Base-by-base conservation (phyloP, 177 flowering plant species). In the Vitis hybrid region DNA sequence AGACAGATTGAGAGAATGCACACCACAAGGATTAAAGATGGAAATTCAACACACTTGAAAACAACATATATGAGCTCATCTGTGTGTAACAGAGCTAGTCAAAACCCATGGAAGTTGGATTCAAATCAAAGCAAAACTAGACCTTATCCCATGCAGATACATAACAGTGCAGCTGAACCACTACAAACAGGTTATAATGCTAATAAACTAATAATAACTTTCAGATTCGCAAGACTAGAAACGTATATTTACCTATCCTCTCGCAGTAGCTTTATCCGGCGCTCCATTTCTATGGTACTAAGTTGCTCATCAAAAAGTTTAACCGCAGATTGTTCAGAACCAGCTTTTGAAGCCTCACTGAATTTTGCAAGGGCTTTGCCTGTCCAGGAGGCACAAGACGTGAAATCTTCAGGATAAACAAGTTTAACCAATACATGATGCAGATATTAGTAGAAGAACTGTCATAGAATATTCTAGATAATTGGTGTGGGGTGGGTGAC, bases 201-300 rank as follows among this genome's bases (percentile, higher is more conserved):
- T 35, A 27, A 27, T 10, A 18, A 60, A 60, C 27, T 60, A 60
- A 9, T 19, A 18, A 18, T 18, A 12, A 21, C 11, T 18, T 9
- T 18, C 0, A 60, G 63, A 60, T 60, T 30, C 0, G 12, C 3
- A 24, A 60, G 11, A 9, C 12, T 17, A 12, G 14, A 63, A n/a
- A 56, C 9, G 30, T 11, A 69, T 51, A 69, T 50, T 64, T 81
- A 94, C 98, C 90, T 84, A 71, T 89, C 79, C 35, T 89, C 93
- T 72, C 71, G 85, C 71, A 95, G 74, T 51, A 93, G 77, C 77
- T 86, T 90, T 57, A 90, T 86, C 7, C 97, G 82, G 10, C 75
- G 88, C 69, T 79, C 84, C 86, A 90, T 80, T 75, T 90, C 97
- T 65, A 80, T 77, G 11, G 80, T 52, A 68, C 90, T 87, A 27